phyloP scores from a whole-genome alignment of 768 basidiomycete genomes.

The Auricularia cornea region DNA sequence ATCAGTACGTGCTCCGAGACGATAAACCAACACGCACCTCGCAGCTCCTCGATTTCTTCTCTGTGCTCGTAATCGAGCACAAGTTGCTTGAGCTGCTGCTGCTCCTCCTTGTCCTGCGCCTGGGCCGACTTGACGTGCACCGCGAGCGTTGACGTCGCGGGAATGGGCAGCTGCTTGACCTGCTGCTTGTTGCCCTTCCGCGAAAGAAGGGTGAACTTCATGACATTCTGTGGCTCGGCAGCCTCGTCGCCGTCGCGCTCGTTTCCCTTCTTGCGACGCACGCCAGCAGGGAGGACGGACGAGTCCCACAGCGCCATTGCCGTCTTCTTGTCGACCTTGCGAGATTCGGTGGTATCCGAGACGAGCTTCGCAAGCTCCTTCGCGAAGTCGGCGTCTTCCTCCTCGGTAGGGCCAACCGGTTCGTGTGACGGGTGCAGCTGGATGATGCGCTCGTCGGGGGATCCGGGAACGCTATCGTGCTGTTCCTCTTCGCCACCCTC shows the following conservation, averaged over 20 bases:
- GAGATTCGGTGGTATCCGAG: conserved; percentile 78
- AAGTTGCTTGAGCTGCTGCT: conserved; percentile 92
- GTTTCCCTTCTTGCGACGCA: conserved; percentile 50
- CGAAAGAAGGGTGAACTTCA: conserved; percentile 90
- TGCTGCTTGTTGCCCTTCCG: conserved; percentile 92
- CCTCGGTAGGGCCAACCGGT: conserved; percentile 72
- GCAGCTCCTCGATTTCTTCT: conserved; percentile 43
- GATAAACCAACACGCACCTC: conserved; percentile 9
- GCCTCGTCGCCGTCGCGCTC: conserved; percentile 52
- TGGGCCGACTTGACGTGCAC: conserved; percentile 88
- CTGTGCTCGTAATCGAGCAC: conserved; percentile 88
- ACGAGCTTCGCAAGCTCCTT: conserved; percentile 95
- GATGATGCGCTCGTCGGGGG: conserved; percentile 5
- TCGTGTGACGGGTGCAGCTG: conserved; percentile 46
- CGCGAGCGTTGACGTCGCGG: conserved; percentile 79
- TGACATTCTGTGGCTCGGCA: conserved; percentile 38
- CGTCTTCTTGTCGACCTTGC: conserved; percentile 83
- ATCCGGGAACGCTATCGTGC: background rate
- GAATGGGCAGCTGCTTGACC: conserved; percentile 86
- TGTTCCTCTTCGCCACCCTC: conserved; percentile 24
- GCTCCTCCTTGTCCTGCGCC: conserved; percentile 89
- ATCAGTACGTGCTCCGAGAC: background rate
- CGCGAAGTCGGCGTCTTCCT: conserved; percentile 88
- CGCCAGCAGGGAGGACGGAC: conserved; percentile 58
- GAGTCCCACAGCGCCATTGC: conserved; percentile 86